A percentile compares a stretch with the other conserved stretches of the same genome.
Evolutionary conservation across 2,329 filamentous ascomycete species (phyloP).

Genomic region (Sphaerulina vaccinii): DNA sequence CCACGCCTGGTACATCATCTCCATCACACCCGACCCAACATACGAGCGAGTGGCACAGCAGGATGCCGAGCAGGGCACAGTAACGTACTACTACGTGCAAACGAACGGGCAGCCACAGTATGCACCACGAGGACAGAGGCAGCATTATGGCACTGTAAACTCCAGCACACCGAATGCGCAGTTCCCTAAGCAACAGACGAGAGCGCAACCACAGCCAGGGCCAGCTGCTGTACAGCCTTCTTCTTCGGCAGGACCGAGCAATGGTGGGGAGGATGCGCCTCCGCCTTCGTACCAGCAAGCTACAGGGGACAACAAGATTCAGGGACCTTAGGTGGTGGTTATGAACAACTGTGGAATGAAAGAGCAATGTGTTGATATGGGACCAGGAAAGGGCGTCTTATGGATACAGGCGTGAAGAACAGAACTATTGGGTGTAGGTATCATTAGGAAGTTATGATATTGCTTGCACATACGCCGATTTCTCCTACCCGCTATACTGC

Average conservation of each 20-base stretch:
- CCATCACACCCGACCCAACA: slow-evolving; percentile 74
- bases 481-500: no score
- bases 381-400: background rate
- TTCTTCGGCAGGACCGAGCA: slow-evolving; percentile 43
- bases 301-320: slow-evolving; percentile 80
- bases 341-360: background rate
- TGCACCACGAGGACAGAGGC: slow-evolving; percentile 17
- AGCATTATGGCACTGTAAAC: slow-evolving; percentile 44
- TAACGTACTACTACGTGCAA: slow-evolving; percentile 72
- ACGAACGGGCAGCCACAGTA: slow-evolving; percentile 34
- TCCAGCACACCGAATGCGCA: slow-evolving; percentile 40
- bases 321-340: slow-evolving; percentile 48
- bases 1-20: slow-evolving; percentile 98
- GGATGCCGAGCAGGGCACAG: slow-evolving; percentile 56
- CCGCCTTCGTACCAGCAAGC: slow-evolving; percentile 90
- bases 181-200: slow-evolving; percentile 35
- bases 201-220: slow-evolving; percentile 34
- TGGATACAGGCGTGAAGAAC: background rate
- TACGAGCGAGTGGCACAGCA: slow-evolving; percentile 65
- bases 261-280: slow-evolving; percentile 44
- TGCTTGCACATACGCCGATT: no score
- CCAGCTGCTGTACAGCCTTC: slow-evolving; percentile 39
- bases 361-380: background rate
- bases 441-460: background rate
- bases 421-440: background rate